Evolutionary conservation across 768 basidiomycete species (phyloP), one percentile per base, ranked within the genome.

Genomic region (Rhodotorula diobovata): DNA sequence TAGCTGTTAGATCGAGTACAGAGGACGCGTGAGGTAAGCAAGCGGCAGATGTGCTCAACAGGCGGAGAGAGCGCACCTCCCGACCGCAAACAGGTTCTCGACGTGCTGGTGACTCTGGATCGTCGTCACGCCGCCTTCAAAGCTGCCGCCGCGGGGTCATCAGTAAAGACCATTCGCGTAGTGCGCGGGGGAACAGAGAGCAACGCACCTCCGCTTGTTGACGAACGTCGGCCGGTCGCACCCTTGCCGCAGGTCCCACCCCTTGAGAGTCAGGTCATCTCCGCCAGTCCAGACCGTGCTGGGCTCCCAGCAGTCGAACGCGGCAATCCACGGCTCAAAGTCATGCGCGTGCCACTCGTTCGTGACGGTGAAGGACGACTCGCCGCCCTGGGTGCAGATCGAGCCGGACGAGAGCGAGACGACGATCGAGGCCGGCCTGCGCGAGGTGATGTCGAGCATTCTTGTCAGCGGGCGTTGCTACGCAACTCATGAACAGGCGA

Each of bases 261-360:
- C 86, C 81, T 95, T 97, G 79, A 96, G 81, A 71, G 85, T 88
- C 37, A 91, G 83, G 79, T 99, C 96, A 76, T 99, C 96, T 0
- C 96, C 95, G 21, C 96, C 94, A 20, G 92, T 92, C 81, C 91
- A 97, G 9, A 90, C 80, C 76, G 87, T 86, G 2, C 83, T 82
- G 16, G 65, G 57, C 69, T 93, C 82, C 90, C 92, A 95, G 73
- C 89, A 88, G 77, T 97, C 86, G 88, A 92, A 98, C 2, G 90
- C 87, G 2, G 89, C 87, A 60, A 92, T 86, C 96, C 96, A 99
- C 1, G 94, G 90, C 78, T 99, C 96, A 76, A 88, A 87, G 67
- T 93, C 91, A 76, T 98, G 96, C 1, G 91, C 94, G 68, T 86
- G 83, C 93, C 93, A 98, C 4, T 83, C 84, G 35, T 85, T 80